Base-by-base conservation (phyloP, 371 early-diverging fungal species). In the Mucor indicus region DNA sequence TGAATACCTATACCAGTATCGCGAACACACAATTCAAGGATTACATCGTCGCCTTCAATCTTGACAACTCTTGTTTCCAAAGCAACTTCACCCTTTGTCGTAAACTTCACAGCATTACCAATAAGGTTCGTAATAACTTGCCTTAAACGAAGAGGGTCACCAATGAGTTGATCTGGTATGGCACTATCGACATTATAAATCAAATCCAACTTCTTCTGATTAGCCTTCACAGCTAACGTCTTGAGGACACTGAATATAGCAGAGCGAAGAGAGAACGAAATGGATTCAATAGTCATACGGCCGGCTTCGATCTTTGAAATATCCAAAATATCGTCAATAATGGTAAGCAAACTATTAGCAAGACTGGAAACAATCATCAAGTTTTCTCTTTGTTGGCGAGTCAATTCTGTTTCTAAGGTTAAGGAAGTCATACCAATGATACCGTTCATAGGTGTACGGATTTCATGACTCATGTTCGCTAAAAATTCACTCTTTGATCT, bases 1-100 rank as follows among this genome's bases (percentile, higher is more conserved):
- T 83, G 70, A 50, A 92, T 92, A 15, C 93, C 95, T 22, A 92
- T 91, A 27, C 95, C 95, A 0, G 87, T 87, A 55, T 93, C 94
- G 20, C 67, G 66, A 17, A 93, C 89, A 50, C 84, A 84, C 29
- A 91, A 69, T 41, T 83, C 75, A 4, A 89, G 38, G 30, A 72
- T 67, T 8, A 79, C 62, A 21, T 72, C 57, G 29, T 71, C 65
- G 31, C 61, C 67, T 8, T 69, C 46, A 40, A 59, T 48, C 51
- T 50, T 45, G 39, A 50, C 55, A 46, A 69, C 58, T 9, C 64
- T 60, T 17, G 74, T 79, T 32, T 69, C 67, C 6, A 84, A 57
- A 2, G 76, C 69, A 5, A 89, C 80, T 30, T 74, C 75, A 25
- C 91, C 93, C 33, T 79, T 64, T 0, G 80, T 80, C 13, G 91